Percentiles rank a stretch among this genome's conserved stretches.
phyloP scores from a whole-genome alignment of 345 rosid genomes.

The Camelina hispida region DNA sequence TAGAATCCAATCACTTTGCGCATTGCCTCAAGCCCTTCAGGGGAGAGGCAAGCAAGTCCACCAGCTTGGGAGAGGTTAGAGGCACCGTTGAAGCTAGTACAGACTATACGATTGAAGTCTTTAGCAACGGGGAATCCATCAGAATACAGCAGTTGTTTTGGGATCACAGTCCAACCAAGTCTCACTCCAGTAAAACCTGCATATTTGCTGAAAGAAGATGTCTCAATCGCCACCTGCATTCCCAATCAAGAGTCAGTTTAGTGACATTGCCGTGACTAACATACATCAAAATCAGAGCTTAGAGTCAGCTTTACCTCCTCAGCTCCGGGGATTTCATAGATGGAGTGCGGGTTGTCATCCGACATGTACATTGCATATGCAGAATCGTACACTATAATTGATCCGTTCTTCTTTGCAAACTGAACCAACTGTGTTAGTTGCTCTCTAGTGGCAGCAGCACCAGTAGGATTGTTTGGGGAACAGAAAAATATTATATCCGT shows the following conservation, averaged over 20 bases:
- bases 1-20: conserved; percentile 80
- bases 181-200: conserved; percentile 97
- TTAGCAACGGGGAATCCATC: conserved; percentile 87
- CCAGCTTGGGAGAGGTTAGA: conserved; percentile 88
- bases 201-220: conserved; percentile 85
- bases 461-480: conserved; percentile 96
- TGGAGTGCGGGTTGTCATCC: conserved; percentile 78
- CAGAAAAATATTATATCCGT: conserved; percentile 92
- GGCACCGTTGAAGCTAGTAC: conserved; percentile 92
- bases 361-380: conserved; percentile 90
- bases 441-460: conserved; percentile 85
- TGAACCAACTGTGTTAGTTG: conserved; percentile 69
- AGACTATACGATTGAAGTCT: conserved; percentile 85
- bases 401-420: conserved; percentile 87
- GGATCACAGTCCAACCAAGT: conserved; percentile 91
- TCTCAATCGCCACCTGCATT: conserved; percentile 82
- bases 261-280: background rate
- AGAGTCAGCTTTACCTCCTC: conserved; percentile 61
- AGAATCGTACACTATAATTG: conserved; percentile 86
- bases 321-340: conserved; percentile 95
- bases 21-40: conserved; percentile 89
- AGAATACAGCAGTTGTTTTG: conserved; percentile 79
- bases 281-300: background rate
- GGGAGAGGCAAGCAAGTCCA: conserved; percentile 87
- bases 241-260: background rate